Conservation (phyloP, 768 basidiomycete species). For the Tephrocybe sp. region DNA sequence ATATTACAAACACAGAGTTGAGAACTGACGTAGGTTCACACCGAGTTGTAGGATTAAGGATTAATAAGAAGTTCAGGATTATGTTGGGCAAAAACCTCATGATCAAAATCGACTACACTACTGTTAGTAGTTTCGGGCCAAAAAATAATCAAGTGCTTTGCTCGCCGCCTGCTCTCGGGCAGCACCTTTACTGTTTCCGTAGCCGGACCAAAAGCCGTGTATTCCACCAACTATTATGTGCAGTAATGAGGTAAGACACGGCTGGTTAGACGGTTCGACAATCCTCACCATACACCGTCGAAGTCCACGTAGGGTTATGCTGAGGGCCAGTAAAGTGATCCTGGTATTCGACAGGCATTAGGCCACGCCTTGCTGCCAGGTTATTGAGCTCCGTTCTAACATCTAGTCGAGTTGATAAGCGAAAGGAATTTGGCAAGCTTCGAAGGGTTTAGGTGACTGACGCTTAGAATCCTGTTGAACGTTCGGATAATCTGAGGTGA, state of each 20-base stretch:
- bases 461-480: too few species aligned
- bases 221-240: background rate
- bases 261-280: background rate
- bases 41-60: too few species aligned
- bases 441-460: too few species aligned
- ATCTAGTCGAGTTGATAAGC: too few species aligned
- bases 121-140: background rate
- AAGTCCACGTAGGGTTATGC: conserved; percentile 3
- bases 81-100: too few species aligned
- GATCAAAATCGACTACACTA: background rate
- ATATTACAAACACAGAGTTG: too few species aligned
- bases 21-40: too few species aligned
- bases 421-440: too few species aligned
- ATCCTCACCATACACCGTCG: conserved; percentile 10
- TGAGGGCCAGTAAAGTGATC: conserved; percentile 1
- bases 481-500: too few species aligned
- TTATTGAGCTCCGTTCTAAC: conserved; percentile 10
- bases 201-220: background rate
- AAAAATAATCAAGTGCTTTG: background rate
- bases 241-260: background rate
- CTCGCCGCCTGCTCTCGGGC: conserved; percentile 3
- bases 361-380: background rate
- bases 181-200: background rate
- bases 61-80: too few species aligned
- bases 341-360: background rate